Percentiles rank a stretch among this genome's conserved stretches.
phyloP scores from a whole-genome alignment of 306 rosid genomes.

The Cucumis melo region DNA sequence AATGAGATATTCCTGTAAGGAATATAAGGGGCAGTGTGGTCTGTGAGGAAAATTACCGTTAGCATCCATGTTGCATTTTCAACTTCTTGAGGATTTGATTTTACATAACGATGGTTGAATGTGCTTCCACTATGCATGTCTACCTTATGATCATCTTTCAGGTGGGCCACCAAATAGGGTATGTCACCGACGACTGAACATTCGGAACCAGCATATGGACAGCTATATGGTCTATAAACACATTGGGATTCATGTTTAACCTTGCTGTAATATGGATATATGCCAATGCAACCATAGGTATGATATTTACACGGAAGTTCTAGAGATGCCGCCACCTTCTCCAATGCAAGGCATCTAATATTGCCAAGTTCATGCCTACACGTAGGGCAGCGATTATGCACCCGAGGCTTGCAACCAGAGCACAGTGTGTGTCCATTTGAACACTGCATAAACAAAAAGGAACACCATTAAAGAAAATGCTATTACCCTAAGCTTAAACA shows the following conservation, averaged over 20 bases:
- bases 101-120: conserved; percentile 90
- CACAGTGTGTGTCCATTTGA: conserved; percentile 90
- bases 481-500: not conserved
- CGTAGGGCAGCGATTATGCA: conserved; percentile 91
- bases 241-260: conserved; percentile 86
- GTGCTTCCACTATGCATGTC: conserved; percentile 96
- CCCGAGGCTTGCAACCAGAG: conserved; percentile 89
- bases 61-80: conserved; percentile 98
- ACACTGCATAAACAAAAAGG: conserved; percentile 39
- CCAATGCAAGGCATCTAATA: conserved; percentile 84
- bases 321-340: conserved; percentile 91
- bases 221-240: conserved; percentile 60
- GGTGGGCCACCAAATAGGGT: conserved; percentile 63
- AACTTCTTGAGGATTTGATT: conserved; percentile 90
- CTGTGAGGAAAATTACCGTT: conserved; percentile 43
- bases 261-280: conserved; percentile 90
- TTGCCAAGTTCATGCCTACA: conserved; percentile 91
- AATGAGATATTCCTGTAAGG: not conserved
- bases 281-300: conserved; percentile 65
- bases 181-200: conserved; percentile 72
- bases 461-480: not conserved
- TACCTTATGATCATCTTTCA: conserved; percentile 85
- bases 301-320: conserved; percentile 93
- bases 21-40: not conserved
- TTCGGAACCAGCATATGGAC: conserved; percentile 95